Evolutionary conservation across 768 basidiomycete genomes (phyloP).

Genomic region (Hysterangium stoloniferum): DNA sequence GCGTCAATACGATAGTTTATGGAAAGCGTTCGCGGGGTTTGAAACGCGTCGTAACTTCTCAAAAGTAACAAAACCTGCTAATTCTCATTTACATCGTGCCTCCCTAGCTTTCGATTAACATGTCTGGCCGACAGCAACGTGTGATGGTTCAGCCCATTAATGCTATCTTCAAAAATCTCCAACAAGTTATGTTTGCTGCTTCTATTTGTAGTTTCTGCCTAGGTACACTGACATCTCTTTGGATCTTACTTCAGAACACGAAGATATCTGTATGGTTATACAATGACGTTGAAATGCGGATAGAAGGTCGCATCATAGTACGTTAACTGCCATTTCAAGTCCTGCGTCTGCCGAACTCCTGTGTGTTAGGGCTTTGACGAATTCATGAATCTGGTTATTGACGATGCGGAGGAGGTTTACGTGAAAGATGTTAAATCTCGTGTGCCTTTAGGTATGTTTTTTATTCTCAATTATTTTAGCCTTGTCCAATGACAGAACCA

Average conservation of each 20-base stretch:
- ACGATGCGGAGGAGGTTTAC: constrained; percentile 88
- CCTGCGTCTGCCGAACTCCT: neutral
- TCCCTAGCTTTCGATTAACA: constrained; percentile 31
- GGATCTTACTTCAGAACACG: constrained; percentile 48
- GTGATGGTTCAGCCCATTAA: constrained; percentile 99
- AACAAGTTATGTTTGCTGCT: constrained; percentile 45
- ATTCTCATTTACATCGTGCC: neutral
- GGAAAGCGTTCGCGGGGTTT: neutral
- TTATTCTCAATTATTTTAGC: constrained; percentile 2
- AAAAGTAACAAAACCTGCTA: no score
- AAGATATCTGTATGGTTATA: constrained; percentile 93
- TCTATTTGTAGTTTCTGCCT: constrained; percentile 8
- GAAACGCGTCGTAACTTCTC: constrained; percentile 10
- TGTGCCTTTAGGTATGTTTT: constrained; percentile 65
- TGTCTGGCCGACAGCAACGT: constrained; percentile 90
- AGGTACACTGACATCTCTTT: constrained; percentile 3
- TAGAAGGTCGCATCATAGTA: constrained; percentile 94
- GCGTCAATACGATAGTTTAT: neutral
- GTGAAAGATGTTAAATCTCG: constrained; percentile 84
- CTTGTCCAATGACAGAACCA: constrained; percentile 1
- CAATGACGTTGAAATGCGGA: constrained; percentile 93
- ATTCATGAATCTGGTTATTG: constrained; percentile 97
- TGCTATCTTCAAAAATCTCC: constrained; percentile 97
- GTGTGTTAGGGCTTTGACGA: constrained; percentile 97
- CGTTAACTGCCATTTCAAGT: constrained; percentile 27